phyloP scores from a whole-genome alignment of 176 grass and related monocot species.

The Saccharum spontaneum region DNA sequence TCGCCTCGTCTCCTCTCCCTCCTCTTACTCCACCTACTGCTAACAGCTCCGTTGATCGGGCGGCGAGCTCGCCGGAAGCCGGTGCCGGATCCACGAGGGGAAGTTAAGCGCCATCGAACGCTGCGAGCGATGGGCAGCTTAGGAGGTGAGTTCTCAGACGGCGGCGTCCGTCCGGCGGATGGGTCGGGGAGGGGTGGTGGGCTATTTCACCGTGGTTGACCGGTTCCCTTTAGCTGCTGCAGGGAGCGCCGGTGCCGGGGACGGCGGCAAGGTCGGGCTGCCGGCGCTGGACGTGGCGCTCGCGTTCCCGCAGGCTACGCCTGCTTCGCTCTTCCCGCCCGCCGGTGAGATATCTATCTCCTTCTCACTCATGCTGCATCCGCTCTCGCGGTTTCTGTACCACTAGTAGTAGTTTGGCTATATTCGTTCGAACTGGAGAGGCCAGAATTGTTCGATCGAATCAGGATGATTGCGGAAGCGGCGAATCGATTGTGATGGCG shows the following conservation, averaged over 20 bases:
- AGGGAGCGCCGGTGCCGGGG: not conserved
- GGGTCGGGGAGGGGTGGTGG: not conserved
- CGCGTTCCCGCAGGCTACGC: conserved; percentile 80
- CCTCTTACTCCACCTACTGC: not conserved
- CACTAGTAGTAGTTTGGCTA: too few relatives aligned
- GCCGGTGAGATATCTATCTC: conserved; percentile 31
- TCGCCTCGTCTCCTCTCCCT: not conserved
- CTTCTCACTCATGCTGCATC: not conserved
- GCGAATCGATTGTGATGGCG: too few relatives aligned
- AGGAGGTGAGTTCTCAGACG: not conserved
- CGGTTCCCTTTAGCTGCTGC: not conserved
- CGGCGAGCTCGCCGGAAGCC: not conserved
- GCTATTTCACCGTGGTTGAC: not conserved
- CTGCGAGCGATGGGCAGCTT: conserved; percentile 36
- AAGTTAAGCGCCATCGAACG: not conserved
- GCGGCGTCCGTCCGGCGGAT: not conserved
- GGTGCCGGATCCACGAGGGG: not conserved
- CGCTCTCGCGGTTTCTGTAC: not conserved
- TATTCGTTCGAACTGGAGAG: not conserved
- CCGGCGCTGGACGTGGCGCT: conserved; percentile 56
- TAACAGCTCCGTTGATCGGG: not conserved
- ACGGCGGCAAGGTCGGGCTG: conserved; percentile 51
- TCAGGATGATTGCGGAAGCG: not conserved
- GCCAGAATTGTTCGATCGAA: not conserved
- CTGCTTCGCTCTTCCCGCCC: conserved; percentile 67